Conservation (phyloP, 805 yeast genomes). For the Sugiyamaella floridensis region DNA sequence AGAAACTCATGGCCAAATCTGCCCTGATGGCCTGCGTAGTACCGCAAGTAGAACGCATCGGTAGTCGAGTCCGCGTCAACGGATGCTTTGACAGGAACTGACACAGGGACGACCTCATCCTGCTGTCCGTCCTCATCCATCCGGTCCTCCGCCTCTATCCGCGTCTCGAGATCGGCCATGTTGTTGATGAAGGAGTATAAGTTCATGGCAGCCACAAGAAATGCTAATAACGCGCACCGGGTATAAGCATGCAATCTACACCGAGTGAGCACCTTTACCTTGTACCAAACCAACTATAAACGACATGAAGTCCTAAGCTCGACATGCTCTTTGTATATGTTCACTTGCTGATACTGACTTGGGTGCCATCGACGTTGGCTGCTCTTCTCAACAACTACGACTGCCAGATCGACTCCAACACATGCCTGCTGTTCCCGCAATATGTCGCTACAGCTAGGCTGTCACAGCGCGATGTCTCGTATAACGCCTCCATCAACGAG, state of each 20-base stretch:
- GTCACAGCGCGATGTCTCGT: constrained; percentile 31
- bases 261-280: neutral
- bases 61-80: constrained; percentile 7
- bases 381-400: neutral
- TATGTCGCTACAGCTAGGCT: constrained; percentile 19
- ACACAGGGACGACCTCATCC: neutral
- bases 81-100: neutral
- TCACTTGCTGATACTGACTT: neutral
- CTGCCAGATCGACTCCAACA: neutral
- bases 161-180: neutral
- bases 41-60: constrained; percentile 36
- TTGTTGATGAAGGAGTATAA: neutral
- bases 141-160: neutral
- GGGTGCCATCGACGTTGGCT: neutral
- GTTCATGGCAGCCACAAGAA: too few species aligned
- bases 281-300: neutral
- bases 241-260: too few species aligned
- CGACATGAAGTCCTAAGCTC: neutral
- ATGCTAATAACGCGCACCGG: too few species aligned
- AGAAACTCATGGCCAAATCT: constrained; percentile 42
- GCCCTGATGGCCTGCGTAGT: constrained; percentile 41
- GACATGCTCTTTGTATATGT: neutral
- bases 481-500: constrained; percentile 30
- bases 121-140: neutral
- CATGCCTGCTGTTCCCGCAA: constrained; percentile 20